phyloP scores from a whole-genome alignment of 176 grass and related monocot genomes.

The Musa beccarii region DNA sequence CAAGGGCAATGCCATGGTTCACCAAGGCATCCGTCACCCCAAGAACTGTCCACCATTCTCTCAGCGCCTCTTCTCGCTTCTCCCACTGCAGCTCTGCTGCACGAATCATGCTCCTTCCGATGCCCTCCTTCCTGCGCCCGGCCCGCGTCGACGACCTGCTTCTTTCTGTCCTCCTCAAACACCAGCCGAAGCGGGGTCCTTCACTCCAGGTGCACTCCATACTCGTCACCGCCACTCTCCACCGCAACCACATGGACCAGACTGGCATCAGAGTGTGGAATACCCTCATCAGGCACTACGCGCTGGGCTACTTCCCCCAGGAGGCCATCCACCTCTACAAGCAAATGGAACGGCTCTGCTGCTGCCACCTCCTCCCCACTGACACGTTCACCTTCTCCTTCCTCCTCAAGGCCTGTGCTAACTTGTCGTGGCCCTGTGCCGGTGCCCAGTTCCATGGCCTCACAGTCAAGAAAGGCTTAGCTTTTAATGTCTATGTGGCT shows the following conservation, averaged over 20 bases:
- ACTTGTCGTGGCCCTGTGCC: conserved; percentile 15
- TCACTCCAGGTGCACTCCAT: conserved; percentile 47
- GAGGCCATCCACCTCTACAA: conserved; percentile 50
- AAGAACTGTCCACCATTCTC: background rate
- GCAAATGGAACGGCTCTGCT: conserved; percentile 15
- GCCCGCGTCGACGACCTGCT: background rate
- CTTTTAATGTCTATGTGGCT: conserved; percentile 32
- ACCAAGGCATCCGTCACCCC: background rate
- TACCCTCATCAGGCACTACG: conserved; percentile 45
- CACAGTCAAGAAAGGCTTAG: conserved; percentile 27
- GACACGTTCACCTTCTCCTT: conserved; percentile 44
- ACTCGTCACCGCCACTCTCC: conserved; percentile 25
- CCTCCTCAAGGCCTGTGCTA: conserved; percentile 27
- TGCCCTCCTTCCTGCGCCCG: background rate
- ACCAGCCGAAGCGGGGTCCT: conserved; percentile 17
- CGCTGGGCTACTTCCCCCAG: conserved; percentile 31
- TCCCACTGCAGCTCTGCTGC: background rate
- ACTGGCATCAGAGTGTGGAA: conserved; percentile 33
- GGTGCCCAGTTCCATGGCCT: conserved; percentile 36
- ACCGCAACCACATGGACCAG: conserved; percentile 29
- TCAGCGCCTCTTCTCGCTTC: background rate
- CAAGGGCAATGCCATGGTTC: background rate
- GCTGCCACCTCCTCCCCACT: conserved; percentile 6
- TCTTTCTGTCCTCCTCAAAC: conserved; percentile 25
- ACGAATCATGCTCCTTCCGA: background rate